Evolutionary conservation across 495 filamentous ascomycete species (phyloP).

Genomic region (Lophiotrema nucula): DNA sequence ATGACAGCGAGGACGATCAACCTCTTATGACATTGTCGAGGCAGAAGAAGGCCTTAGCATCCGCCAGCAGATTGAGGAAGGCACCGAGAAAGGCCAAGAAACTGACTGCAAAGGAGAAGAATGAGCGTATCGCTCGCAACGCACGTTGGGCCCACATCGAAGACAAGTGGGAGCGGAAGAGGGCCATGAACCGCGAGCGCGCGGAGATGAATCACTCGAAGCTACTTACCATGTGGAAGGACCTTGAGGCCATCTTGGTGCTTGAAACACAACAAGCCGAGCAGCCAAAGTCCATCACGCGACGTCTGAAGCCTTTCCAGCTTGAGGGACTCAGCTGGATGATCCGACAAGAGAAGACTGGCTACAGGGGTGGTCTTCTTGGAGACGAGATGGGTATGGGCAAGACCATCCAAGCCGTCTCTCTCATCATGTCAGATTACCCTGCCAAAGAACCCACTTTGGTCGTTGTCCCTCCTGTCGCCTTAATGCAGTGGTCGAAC

Average conservation of each 20-base stretch:
- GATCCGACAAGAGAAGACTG: slow-evolving; percentile 76
- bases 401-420: slow-evolving; percentile 97
- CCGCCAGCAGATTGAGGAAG: not conserved
- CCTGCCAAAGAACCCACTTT: slow-evolving; percentile 77
- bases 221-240: slow-evolving; percentile 78
- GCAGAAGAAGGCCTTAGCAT: not conserved
- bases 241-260: slow-evolving; percentile 63
- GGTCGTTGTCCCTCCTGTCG: slow-evolving; percentile 90
- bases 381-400: slow-evolving; percentile 98
- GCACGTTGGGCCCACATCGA: slow-evolving; percentile 27
- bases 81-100: slow-evolving; percentile 6
- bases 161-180: slow-evolving; percentile 37
- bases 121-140: not conserved
- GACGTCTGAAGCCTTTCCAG: slow-evolving; percentile 86
- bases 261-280: slow-evolving; percentile 64
- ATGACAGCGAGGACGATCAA: slow-evolving; percentile 19
- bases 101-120: not conserved
- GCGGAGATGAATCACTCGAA: slow-evolving; percentile 76
- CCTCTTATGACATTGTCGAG: not conserved
- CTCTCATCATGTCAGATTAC: slow-evolving; percentile 95
- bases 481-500: slow-evolving; percentile 93
- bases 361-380: slow-evolving; percentile 83
- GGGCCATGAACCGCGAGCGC: slow-evolving; percentile 56
- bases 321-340: slow-evolving; percentile 94
- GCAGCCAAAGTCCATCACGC: slow-evolving; percentile 76